Conservation (phyloP, 208 protist genomes). For the Herpetomonas samuelpessoai region DNA sequence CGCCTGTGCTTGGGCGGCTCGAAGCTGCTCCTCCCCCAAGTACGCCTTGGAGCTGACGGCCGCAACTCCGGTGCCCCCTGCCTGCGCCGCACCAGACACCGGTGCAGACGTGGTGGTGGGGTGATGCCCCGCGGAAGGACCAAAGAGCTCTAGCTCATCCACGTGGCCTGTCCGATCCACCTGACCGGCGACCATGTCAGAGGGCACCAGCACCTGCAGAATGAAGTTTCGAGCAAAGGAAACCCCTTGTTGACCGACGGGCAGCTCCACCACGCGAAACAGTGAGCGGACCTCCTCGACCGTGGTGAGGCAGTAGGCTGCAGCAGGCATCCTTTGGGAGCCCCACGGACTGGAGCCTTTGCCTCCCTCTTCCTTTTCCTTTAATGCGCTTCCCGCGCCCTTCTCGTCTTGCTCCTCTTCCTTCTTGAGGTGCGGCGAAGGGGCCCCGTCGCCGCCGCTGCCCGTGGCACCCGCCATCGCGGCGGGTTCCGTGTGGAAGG, state of each 20-base stretch:
- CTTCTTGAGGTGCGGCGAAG: constrained; percentile 2
- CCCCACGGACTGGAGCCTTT: too few relatives aligned
- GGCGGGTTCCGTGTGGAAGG: too few relatives aligned
- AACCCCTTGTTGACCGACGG: constrained; percentile 58
- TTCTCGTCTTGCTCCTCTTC: neutral
- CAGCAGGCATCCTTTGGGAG: constrained; percentile 1
- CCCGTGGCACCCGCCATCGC: too few relatives aligned
- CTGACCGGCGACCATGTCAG: constrained; percentile 31
- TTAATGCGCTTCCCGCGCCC: too few relatives aligned
- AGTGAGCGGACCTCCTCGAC: constrained; percentile 43
- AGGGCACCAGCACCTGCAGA: constrained; percentile 67
- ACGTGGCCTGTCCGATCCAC: constrained; percentile 37
- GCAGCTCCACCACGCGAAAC: constrained; percentile 64
- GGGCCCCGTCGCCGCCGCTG: constrained; percentile 37
- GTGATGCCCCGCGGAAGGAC: constrained; percentile 12
- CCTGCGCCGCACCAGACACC: neutral
- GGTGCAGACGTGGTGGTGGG: neutral
- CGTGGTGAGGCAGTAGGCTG: constrained; percentile 25
- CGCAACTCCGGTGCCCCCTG: neutral
- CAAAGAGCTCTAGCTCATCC: constrained; percentile 32
- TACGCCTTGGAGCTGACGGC: neutral
- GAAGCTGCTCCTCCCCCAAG: neutral
- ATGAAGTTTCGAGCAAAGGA: constrained; percentile 89
- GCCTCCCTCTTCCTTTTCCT: too few relatives aligned
- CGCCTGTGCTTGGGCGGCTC: too few relatives aligned